Conservation (phyloP, 2,329 filamentous ascomycete species). For the Alternaria arbusti region DNA sequence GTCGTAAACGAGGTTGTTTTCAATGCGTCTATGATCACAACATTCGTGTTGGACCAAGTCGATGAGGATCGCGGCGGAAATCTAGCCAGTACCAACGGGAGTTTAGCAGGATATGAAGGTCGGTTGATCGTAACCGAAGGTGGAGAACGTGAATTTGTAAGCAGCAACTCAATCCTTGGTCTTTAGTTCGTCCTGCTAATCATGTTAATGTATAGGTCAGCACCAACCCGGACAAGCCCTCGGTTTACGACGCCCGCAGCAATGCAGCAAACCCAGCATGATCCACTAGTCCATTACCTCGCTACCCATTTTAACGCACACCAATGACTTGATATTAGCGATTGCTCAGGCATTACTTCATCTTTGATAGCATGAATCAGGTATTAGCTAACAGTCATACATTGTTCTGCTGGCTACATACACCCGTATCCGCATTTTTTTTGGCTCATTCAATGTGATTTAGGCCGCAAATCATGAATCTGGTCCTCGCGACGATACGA, state of each 20-base stretch:
- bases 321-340: not conserved
- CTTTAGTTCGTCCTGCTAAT: not conserved
- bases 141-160: slow-evolving; percentile 24
- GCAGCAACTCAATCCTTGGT: not conserved
- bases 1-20: slow-evolving; percentile 35
- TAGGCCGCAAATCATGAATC: not conserved
- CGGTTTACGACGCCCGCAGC: slow-evolving; percentile 2
- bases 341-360: not conserved
- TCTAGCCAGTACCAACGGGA: not conserved
- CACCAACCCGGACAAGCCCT: not conserved
- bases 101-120: slow-evolving; percentile 17
- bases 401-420: not conserved
- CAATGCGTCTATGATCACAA: slow-evolving; percentile 16
- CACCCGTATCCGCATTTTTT: not conserved
- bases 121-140: slow-evolving; percentile 2
- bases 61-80: slow-evolving; percentile 16
- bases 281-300: not conserved
- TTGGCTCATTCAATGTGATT: not conserved
- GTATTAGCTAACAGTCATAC: not conserved
- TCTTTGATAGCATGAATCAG: not conserved
- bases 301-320: not conserved
- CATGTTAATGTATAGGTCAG: slow-evolving; percentile 8
- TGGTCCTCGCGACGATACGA: not conserved
- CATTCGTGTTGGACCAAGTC: slow-evolving; percentile 28
- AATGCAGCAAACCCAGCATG: not conserved